Evolutionary conservation across 1,284 basidiomycete species (phyloP).

Genomic region (Moesziomyces sp.): DNA sequence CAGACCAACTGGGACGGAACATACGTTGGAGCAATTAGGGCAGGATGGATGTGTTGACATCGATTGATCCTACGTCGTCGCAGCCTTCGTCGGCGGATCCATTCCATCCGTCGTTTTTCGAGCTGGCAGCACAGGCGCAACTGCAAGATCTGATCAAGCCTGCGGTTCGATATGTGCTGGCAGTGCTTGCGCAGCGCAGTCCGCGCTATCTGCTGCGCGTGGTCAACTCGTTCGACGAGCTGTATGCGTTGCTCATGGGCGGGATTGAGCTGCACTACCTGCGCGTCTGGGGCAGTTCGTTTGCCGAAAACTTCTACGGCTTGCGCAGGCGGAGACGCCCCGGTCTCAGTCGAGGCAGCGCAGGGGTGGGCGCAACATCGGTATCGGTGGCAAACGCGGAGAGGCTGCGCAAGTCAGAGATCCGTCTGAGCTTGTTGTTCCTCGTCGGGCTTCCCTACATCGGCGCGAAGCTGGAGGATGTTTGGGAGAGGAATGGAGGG

Average conservation of each 20-base stretch:
- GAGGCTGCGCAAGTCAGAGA: constrained; percentile 40
- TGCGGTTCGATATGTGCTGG: constrained; percentile 92
- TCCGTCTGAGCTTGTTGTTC: constrained; percentile 34
- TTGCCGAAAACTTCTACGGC: constrained; percentile 92
- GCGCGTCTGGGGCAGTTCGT: constrained; percentile 80
- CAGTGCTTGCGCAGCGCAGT: constrained; percentile 90
- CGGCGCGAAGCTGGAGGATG: constrained; percentile 86
- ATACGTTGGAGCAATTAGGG: background rate
- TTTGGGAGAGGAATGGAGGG: constrained; percentile 89
- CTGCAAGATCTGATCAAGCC: constrained; percentile 91
- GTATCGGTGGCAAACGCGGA: constrained; percentile 27
- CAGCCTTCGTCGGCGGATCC: constrained; percentile 52
- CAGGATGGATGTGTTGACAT: constrained; percentile 56
- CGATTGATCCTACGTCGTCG: constrained; percentile 53
- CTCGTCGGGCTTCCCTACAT: constrained; percentile 90
- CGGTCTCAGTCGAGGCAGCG: constrained; percentile 63
- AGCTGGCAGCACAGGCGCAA: constrained; percentile 94
- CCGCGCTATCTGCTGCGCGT: constrained; percentile 90
- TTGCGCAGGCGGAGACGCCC: constrained; percentile 80
- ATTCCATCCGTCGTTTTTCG: constrained; percentile 89
- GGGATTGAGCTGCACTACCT: constrained; percentile 92
- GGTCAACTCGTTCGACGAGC: constrained; percentile 95
- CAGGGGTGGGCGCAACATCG: constrained; percentile 6
- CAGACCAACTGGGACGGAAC: too few species aligned
- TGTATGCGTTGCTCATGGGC: constrained; percentile 88